phyloP scores from a whole-genome alignment of 331 rosid species.

The Ulmus americana region DNA sequence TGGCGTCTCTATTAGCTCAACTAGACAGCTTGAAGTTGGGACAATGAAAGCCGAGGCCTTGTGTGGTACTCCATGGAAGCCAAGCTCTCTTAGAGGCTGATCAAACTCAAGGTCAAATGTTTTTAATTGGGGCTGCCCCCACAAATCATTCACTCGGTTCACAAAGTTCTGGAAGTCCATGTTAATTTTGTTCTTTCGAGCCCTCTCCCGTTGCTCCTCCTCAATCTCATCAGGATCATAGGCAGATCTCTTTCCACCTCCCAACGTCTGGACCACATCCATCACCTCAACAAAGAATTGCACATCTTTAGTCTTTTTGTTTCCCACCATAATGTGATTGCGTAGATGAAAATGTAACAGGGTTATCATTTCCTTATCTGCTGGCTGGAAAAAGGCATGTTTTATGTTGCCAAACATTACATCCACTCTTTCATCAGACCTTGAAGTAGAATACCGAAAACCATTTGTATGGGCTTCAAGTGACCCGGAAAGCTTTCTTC shows the following conservation, averaged over 20 bases:
- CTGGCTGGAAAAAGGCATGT: slow-evolving; percentile 78
- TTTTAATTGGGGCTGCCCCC: slow-evolving; percentile 69
- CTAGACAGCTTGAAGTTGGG: slow-evolving; percentile 77
- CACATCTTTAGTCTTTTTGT: slow-evolving; percentile 80
- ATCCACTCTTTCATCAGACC: slow-evolving; percentile 65
- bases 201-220: slow-evolving; percentile 76
- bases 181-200: slow-evolving; percentile 67
- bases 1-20: slow-evolving; percentile 74
- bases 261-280: slow-evolving; percentile 76
- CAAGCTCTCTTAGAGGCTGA: slow-evolving; percentile 83
- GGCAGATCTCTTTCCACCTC: slow-evolving; percentile 70
- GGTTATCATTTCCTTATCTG: slow-evolving; percentile 83
- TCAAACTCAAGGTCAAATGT: slow-evolving; percentile 75
- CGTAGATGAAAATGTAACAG: slow-evolving; percentile 71
- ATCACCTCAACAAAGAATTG: slow-evolving; percentile 76
- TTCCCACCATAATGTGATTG: slow-evolving; percentile 81
- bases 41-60: slow-evolving; percentile 75
- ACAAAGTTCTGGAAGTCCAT: slow-evolving; percentile 66
- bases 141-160: slow-evolving; percentile 62
- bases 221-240: slow-evolving; percentile 84
- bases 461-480: slow-evolving; percentile 76
- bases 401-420: slow-evolving; percentile 63
- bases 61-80: slow-evolving; percentile 80
- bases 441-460: slow-evolving; percentile 73
- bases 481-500: slow-evolving; percentile 69